phyloP scores from a whole-genome alignment of 176 grass and related monocot genomes.

The Secale cereale region DNA sequence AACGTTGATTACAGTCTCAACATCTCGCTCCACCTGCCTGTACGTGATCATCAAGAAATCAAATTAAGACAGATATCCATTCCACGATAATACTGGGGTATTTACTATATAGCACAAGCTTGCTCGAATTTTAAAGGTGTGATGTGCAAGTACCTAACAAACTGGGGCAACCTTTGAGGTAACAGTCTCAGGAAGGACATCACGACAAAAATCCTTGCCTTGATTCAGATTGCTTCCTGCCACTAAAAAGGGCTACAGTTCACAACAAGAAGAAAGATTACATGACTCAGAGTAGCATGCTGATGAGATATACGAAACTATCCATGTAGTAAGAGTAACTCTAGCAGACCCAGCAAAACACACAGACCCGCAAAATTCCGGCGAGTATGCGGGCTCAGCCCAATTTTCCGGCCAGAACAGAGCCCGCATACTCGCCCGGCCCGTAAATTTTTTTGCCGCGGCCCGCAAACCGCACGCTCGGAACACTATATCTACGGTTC shows the following conservation, averaged over 20 bases:
- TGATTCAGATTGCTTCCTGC: not conserved
- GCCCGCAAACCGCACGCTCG: too few species aligned
- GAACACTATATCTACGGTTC: too few species aligned
- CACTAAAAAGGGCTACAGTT: not conserved
- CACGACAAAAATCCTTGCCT: not conserved
- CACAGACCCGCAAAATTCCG: too few species aligned
- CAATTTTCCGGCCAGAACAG: too few species aligned
- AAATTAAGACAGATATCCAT: not conserved
- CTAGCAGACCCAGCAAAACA: too few species aligned
- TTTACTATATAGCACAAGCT: not conserved
- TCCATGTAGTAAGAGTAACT: too few species aligned
- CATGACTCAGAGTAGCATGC: too few species aligned
- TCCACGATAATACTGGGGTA: not conserved
- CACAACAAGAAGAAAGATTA: too few species aligned
- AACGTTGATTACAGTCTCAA: conserved; percentile 85
- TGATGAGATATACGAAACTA: too few species aligned
- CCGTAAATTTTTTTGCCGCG: too few species aligned
- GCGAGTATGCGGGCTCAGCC: too few species aligned
- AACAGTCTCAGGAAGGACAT: conserved; percentile 49
- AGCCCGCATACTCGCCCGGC: too few species aligned
- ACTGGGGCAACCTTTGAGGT: conserved; percentile 37
- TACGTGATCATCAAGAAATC: not conserved
- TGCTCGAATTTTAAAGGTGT: not conserved
- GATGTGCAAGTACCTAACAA: conserved; percentile 30
- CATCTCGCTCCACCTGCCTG: conserved; percentile 84